These are phyloP conservation scores for Quercus tomentella DNA, from an alignment of 331 rosid genomes.

Conservation along the genomic window DNA sequence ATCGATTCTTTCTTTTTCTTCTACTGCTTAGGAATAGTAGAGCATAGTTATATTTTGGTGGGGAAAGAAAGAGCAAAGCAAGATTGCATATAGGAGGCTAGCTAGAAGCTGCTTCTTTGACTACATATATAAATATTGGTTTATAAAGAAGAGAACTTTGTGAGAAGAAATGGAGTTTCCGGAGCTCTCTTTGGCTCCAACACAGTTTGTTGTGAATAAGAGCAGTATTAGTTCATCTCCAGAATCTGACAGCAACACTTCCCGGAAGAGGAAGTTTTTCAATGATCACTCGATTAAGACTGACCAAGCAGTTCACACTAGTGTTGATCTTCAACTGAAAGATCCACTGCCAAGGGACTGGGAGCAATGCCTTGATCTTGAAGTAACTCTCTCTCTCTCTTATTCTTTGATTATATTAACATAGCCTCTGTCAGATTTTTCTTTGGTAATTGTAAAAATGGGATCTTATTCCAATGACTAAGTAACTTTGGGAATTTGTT, in stretches of 20 bases:
- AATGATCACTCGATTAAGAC: slow-evolving; percentile 5
- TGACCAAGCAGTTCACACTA: slow-evolving; percentile 16
- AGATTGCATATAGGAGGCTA: not conserved
- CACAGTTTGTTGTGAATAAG: not conserved
- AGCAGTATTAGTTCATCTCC: not conserved
- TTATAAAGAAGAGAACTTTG: not conserved
- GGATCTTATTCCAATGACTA: not conserved
- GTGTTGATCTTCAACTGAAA: slow-evolving; percentile 44
- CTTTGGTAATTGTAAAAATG: not conserved
- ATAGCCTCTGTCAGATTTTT: no score
- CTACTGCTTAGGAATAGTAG: not conserved
- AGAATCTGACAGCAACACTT: slow-evolving; percentile 15
- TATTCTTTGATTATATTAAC: not conserved
- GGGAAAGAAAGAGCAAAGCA: not conserved
- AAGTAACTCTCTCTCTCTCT: slow-evolving; percentile 27
- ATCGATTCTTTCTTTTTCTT: not conserved
- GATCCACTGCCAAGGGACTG: slow-evolving; percentile 45
- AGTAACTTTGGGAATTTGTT: not conserved
- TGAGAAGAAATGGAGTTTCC: slow-evolving; percentile 21
- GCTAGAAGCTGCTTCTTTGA: not conserved
- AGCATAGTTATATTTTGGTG: not conserved
- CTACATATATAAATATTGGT: not conserved
- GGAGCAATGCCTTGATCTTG: slow-evolving; percentile 57
- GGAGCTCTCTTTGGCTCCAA: slow-evolving; percentile 33
- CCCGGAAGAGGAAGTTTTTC: slow-evolving; percentile 39